These are phyloP conservation scores for Syncephalastrum monosporum DNA, from an alignment of 371 early-diverging fungal genomes.

Conservation along the genomic window DNA sequence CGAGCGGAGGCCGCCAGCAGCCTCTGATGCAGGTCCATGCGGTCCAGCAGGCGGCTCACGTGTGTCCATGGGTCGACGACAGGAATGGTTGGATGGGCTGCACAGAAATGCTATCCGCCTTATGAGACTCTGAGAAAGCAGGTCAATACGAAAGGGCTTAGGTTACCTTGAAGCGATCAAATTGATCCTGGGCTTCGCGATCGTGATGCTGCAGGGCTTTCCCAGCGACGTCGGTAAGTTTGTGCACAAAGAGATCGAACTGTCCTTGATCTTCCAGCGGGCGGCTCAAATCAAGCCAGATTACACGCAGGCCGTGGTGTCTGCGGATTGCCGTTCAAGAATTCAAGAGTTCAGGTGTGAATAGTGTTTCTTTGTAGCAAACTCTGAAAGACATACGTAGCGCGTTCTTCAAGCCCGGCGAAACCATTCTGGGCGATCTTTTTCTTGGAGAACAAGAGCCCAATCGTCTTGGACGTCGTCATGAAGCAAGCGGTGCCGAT, in stretches of 20 bases:
- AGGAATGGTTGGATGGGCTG: conserved; percentile 28
- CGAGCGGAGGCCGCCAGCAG: background rate
- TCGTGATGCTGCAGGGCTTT: conserved; percentile 32
- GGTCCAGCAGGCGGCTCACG: conserved; percentile 34
- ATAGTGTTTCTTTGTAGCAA: background rate
- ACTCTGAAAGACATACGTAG: conserved; percentile 22
- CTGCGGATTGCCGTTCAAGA: conserved; percentile 15
- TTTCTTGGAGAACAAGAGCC: conserved; percentile 38
- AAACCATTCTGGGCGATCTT: conserved; percentile 44
- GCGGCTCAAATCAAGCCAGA: conserved; percentile 36
- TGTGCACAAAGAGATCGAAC: conserved; percentile 48
- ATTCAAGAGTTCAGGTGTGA: background rate
- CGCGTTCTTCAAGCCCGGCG: conserved; percentile 38
- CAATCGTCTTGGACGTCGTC: conserved; percentile 29
- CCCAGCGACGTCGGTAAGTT: conserved; percentile 44
- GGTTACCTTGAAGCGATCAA: conserved; percentile 34
- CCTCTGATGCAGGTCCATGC: conserved; percentile 14
- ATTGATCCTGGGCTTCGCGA: conserved; percentile 21
- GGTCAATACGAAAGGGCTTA: background rate
- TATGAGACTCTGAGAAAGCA: background rate
- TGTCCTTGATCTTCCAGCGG: conserved; percentile 35
- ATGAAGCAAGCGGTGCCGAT: conserved; percentile 1
- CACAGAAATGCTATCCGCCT: conserved; percentile 22
- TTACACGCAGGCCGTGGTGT: conserved; percentile 29
- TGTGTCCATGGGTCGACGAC: conserved; percentile 40